These are phyloP conservation scores for Tetradesmus obliquus DNA, from an alignment of 139 green algal species.

Conservation along the genomic window DNA sequence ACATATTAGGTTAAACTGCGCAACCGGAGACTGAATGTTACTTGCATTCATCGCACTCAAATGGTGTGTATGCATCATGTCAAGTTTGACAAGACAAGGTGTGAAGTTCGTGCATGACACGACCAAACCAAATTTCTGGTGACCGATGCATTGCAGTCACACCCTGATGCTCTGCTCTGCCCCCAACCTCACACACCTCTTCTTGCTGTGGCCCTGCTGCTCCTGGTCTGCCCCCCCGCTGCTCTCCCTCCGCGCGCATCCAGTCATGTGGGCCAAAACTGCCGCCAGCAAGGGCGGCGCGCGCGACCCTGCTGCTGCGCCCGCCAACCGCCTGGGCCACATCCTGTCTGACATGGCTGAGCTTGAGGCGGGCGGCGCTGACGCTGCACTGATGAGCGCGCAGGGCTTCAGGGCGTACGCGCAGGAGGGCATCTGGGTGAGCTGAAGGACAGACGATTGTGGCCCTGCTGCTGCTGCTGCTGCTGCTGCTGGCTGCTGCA, in stretches of 20 bases:
- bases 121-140: no score
- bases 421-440: slow-evolving; percentile 28
- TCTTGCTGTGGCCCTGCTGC: background rate
- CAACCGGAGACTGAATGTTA: no score
- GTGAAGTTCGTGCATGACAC: no score
- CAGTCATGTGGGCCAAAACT: slow-evolving; percentile 41
- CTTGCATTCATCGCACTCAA: no score
- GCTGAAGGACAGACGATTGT: background rate
- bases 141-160: background rate
- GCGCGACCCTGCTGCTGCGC: background rate
- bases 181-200: background rate
- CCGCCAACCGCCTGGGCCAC: background rate
- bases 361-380: background rate
- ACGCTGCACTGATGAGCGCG: slow-evolving; percentile 10
- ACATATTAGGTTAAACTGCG: no score
- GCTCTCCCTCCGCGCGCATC: background rate
- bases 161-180: background rate
- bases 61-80: no score
- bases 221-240: background rate
- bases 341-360: background rate
- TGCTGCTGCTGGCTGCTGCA: no score
- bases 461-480: background rate
- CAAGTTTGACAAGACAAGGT: no score
- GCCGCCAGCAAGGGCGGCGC: slow-evolving; percentile 10
- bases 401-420: slow-evolving; percentile 25